A percentile compares a stretch with the other conserved stretches of the same genome.
Conservation (phyloP, 2,329 filamentous ascomycete genomes). For the Ophiostoma angusticollis region DNA sequence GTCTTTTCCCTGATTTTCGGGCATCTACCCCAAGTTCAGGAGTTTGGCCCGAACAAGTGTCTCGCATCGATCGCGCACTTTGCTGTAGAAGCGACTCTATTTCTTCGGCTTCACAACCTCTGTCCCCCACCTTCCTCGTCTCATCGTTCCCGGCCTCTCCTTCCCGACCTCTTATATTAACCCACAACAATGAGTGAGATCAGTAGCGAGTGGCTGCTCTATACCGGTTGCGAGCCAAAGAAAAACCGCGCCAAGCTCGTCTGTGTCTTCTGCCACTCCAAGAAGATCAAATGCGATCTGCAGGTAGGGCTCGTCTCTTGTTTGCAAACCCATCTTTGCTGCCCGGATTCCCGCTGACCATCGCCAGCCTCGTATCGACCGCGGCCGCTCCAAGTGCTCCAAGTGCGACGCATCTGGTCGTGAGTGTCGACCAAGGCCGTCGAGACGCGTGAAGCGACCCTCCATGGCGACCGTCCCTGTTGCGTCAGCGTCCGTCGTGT, state of each 20-base stretch:
- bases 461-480: neutral
- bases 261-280: constrained; percentile 5
- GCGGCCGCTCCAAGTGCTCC: neutral
- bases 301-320: neutral
- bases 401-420: constrained; percentile 3
- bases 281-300: constrained; percentile 6
- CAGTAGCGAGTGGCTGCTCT: constrained; percentile 5
- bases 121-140: no score
- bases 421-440: constrained; percentile 1
- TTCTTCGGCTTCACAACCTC: no score
- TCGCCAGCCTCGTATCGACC: constrained; percentile 1
- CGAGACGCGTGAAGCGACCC: neutral
- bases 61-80: no score
- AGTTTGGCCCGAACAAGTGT: no score
- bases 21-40: no score
- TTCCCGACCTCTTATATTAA: neutral
- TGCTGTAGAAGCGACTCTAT: no score
- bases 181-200: constrained; percentile 1
- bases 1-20: no score
- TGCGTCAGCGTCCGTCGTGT: neutral
- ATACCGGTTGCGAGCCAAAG: constrained; percentile 5
- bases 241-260: constrained; percentile 3
- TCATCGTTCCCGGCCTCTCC: no score
- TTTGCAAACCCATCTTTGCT: neutral
- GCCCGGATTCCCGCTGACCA: neutral